Percentiles rank a stretch among this genome's conserved stretches.
phyloP scores from a whole-genome alignment of 1,284 basidiomycete genomes.

The Microbotryomycetes sp. region DNA sequence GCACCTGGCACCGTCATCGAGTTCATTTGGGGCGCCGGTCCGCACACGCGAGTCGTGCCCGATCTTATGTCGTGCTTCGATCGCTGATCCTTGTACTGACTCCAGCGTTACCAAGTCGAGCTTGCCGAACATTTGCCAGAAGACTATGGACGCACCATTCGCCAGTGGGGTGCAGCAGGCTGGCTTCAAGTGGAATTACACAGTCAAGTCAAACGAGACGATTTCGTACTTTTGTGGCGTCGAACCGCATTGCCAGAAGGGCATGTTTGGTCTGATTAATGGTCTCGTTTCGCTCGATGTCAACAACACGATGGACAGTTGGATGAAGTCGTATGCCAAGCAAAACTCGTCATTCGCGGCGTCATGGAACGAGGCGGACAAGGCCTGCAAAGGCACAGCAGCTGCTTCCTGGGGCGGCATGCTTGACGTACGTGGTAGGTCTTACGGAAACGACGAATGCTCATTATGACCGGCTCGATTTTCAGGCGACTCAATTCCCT shows the following conservation, averaged over 20 bases:
- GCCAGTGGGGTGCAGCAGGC: conserved; percentile 20
- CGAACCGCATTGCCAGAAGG: conserved; percentile 22
- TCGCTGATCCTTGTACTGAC: background rate
- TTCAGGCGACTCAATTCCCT: background rate
- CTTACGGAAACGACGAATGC: too few species aligned
- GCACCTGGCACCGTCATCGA: conserved; percentile 2
- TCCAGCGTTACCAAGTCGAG: conserved; percentile 28
- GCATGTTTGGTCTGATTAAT: conserved; percentile 9
- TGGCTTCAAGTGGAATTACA: conserved; percentile 3
- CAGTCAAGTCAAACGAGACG: conserved; percentile 10
- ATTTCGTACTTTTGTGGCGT: conserved; percentile 22
- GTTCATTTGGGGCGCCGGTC: conserved; percentile 20
- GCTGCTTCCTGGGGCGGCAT: background rate
- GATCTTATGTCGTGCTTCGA: background rate
- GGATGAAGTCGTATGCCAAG: background rate
- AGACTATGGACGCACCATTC: conserved; percentile 9
- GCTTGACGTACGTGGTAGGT: background rate
- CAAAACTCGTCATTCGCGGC: background rate
- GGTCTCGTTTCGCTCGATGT: background rate
- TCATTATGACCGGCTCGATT: background rate
- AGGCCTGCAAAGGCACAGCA: background rate
- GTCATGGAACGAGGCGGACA: background rate
- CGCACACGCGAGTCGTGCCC: too few species aligned
- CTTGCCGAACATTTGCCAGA: conserved; percentile 18
- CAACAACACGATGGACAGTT: background rate